phyloP scores from a whole-genome alignment of 1,284 basidiomycete species.

The Xanthoconium separans region DNA sequence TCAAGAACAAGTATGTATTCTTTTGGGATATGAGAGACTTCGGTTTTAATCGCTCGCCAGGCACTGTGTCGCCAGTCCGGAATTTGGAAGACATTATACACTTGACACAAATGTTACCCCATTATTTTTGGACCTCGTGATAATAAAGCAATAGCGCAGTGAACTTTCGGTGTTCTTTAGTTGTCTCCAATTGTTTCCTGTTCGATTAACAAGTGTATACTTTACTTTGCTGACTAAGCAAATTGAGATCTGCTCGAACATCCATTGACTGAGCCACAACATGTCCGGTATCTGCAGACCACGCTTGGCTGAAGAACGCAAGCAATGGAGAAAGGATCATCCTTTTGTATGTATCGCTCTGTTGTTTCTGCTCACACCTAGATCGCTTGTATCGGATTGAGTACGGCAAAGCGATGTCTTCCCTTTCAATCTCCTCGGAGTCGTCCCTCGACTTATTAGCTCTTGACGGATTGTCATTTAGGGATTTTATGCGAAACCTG shows the following conservation, averaged over 20 bases:
- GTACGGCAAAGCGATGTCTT: not conserved
- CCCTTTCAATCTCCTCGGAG: not conserved
- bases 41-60: conserved; percentile 9
- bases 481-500: conserved; percentile 96
- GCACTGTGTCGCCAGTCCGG: conserved; percentile 20
- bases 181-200: no score
- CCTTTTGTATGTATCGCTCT: conserved; percentile 78
- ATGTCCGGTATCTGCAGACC: conserved; percentile 86
- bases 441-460: conserved; percentile 3
- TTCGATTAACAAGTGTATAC: no score
- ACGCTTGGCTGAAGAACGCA: conserved; percentile 93
- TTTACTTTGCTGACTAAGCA: conserved; percentile 28
- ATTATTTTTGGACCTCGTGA: conserved; percentile 15
- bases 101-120: conserved; percentile 25
- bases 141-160: not conserved
- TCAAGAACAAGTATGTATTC: conserved; percentile 21
- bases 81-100: conserved; percentile 21
- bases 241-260: no score
- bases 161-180: not conserved
- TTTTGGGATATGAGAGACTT: not conserved
- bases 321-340: conserved; percentile 99
- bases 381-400: conserved; percentile 1
- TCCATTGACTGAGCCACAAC: conserved; percentile 1
- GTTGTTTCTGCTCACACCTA: not conserved
- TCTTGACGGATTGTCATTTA: conserved; percentile 35